Evolutionary conservation across 83 land plant genomes (phyloP), one percentile per base, ranked within the genome.

Genomic region (Diphasiastrum complanatum): DNA sequence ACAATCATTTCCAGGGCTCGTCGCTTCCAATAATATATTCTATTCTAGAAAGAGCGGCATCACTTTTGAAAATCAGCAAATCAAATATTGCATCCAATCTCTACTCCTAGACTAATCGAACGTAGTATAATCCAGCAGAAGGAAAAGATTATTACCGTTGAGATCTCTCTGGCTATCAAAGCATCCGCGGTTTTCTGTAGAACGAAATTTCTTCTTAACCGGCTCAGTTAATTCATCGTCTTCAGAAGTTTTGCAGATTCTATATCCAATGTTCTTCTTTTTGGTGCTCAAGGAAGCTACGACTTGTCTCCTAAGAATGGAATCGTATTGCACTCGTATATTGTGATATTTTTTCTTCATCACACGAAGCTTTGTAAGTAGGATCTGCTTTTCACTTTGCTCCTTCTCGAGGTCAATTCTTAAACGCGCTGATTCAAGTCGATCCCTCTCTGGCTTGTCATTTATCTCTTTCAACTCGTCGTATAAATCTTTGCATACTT

Each of bases 311-410:
- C 31, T 26, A 32, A 51, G 31, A 20, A 81, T 47, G 45, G 51
- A 73, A 38, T 66, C 73, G 57, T 81, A 81, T 45, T 84, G 89
- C 46, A 75, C 69, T 60, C 69, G 75, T 24, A 81, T 60, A 31
- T 46, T 61, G 50, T 73, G 78, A 61, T 84, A 81, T 12, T 48
- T 57, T 51, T 37, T 64, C 22, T 70, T 38, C 56, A 74, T n/a
- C 20, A 71, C 64, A 28, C 33, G 37, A 30, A 56, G 59, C 18
- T 72, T 41, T 6, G 49, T 33, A 26, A 51, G 0, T 16, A 47
- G 11, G 24, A 30, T 18, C 28, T 45, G 67, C 48, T 35, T 54
- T 59, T 67, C 65, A 24, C 51, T 64, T 57, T 69, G 67, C 53
- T 77, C 83, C 45, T 60, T 19, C 55, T 27, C 19, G 8, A 83